phyloP scores from a whole-genome alignment of 2,329 filamentous ascomycete genomes.

The Lasiodiplodia sp. region DNA sequence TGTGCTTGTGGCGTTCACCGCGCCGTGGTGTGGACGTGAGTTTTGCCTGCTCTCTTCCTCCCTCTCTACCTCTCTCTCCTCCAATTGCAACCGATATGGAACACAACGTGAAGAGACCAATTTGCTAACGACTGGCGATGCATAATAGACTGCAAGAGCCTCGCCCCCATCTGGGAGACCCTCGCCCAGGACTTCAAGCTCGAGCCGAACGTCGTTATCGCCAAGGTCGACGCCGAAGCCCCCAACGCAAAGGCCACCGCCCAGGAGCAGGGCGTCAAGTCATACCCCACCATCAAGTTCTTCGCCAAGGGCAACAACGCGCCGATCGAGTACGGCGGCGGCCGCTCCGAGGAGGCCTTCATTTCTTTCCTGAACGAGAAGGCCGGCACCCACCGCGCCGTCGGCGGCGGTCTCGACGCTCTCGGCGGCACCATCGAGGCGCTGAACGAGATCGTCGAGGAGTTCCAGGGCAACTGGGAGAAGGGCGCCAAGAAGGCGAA shows the following conservation, averaged over 20 bases:
- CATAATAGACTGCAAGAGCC: conserved; percentile 86
- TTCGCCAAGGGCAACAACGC: conserved; percentile 86
- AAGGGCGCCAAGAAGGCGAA: conserved; percentile 75
- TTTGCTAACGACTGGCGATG: background rate
- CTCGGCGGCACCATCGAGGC: conserved; percentile 82
- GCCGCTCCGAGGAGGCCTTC: conserved; percentile 77
- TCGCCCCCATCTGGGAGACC: conserved; percentile 89
- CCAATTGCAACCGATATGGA: background rate
- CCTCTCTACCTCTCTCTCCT: background rate
- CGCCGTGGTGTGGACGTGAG: conserved; percentile 98
- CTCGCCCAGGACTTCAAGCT: conserved; percentile 81
- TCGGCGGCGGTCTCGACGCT: conserved; percentile 80
- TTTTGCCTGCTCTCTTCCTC: conserved; percentile 49
- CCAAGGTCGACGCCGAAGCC: conserved; percentile 94
- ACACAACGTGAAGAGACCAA: background rate
- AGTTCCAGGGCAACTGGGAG: conserved; percentile 69
- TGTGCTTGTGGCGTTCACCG: conserved; percentile 94
- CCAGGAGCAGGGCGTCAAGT: conserved; percentile 76
- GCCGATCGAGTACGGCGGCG: conserved; percentile 74
- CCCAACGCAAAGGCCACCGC: conserved; percentile 83
- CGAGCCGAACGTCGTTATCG: conserved; percentile 82
- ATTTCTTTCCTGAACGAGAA: conserved; percentile 86
- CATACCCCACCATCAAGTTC: conserved; percentile 98
- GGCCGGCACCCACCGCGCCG: conserved; percentile 82
- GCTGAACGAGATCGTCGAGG: conserved; percentile 78